phyloP scores from a whole-genome alignment of 257 asterid species.

The Capsicum baccatum region DNA sequence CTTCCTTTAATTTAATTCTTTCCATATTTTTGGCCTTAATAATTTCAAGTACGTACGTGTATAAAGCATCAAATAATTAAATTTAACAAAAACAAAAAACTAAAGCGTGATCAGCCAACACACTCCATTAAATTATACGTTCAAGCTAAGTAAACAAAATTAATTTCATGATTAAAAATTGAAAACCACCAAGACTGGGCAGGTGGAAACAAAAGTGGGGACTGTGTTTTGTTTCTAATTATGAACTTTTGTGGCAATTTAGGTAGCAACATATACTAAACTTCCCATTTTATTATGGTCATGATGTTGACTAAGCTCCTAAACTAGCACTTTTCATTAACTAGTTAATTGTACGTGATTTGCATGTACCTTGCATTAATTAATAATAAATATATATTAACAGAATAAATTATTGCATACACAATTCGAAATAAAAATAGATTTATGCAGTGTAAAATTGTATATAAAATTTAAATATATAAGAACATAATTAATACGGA shows the following conservation, averaged over 20 bases:
- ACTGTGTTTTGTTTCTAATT: conserved; percentile 1
- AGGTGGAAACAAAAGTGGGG: conserved; percentile 24
- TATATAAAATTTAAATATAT: no score
- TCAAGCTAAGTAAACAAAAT: neutral
- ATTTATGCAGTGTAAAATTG: no score
- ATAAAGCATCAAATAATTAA: neutral
- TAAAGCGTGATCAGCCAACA: neutral
- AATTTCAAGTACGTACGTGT: neutral
- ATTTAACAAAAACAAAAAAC: neutral
- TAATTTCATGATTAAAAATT: conserved; percentile 3
- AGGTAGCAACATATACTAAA: conserved; percentile 41
- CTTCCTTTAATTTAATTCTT: neutral
- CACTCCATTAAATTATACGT: conserved; percentile 13
- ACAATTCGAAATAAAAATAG: no score
- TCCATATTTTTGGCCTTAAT: neutral
- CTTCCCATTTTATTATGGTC: neutral
- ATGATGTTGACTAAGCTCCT: conserved; percentile 45
- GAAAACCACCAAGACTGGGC: conserved; percentile 1
- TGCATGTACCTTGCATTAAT: no score
- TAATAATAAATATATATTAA: no score
- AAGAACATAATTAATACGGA: no score
- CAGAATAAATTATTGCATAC: no score
- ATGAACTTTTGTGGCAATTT: conserved; percentile 37
- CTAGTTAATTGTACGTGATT: no score
- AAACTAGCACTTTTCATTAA: neutral